These are phyloP conservation scores for Wickerhamiella azymoides DNA, from an alignment of 805 yeast genomes.

Conservation along the genomic window DNA sequence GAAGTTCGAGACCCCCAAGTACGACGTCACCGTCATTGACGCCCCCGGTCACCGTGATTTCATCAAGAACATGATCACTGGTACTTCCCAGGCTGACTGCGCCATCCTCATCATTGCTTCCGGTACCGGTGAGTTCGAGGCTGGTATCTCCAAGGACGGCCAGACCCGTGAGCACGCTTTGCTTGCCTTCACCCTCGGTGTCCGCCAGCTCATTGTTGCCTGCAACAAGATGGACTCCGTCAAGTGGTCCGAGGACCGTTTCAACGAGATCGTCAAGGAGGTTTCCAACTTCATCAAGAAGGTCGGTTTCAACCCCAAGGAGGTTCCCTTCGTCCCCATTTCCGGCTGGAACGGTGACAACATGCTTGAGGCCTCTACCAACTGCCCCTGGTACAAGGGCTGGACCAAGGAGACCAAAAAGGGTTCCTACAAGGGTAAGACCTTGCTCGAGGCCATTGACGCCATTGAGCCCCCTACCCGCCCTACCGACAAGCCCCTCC, in stretches of 20 bases:
- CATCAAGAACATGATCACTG: conserved; percentile 92
- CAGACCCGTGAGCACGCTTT: conserved; percentile 93
- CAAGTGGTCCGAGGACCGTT: conserved; percentile 74
- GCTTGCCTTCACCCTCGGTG: conserved; percentile 82
- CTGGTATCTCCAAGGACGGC: conserved; percentile 89
- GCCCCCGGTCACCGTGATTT: conserved; percentile 96
- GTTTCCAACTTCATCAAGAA: conserved; percentile 97
- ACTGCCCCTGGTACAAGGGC: conserved; percentile 84
- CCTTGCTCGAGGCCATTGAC: conserved; percentile 75
- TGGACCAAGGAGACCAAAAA: conserved; percentile 68
- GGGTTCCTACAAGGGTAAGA: conserved; percentile 61
- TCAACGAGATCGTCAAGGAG: conserved; percentile 97
- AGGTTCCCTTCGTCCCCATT: conserved; percentile 85
- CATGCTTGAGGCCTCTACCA: conserved; percentile 72
- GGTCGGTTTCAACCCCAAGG: conserved; percentile 99
- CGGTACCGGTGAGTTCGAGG: conserved; percentile 90
- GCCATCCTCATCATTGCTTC: conserved; percentile 84
- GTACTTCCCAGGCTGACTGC: conserved; percentile 89
- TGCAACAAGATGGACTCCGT: conserved; percentile 93
- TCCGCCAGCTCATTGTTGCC: conserved; percentile 74
- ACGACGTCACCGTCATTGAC: conserved; percentile 81
- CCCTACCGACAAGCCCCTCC: conserved; percentile 77
- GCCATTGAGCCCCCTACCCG: conserved; percentile 67
- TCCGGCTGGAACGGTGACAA: conserved; percentile 91
- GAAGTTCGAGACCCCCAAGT: conserved; percentile 86